Percentiles rank a stretch among this genome's conserved stretches.
Evolutionary conservation across 768 basidiomycete species (phyloP).

Genomic region (Lentinula edodes): DNA sequence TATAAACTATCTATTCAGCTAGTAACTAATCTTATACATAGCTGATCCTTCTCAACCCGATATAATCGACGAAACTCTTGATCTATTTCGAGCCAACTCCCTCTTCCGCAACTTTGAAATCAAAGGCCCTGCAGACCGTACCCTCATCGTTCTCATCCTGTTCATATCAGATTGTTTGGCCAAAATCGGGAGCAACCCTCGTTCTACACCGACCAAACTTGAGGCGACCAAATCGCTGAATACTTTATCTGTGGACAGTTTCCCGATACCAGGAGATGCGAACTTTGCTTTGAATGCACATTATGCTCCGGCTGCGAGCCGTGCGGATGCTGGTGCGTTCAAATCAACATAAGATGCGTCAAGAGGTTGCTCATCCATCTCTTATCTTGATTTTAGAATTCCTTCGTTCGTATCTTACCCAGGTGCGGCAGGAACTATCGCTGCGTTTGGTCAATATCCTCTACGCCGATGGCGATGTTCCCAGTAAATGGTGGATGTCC

Average conservation of each 20-base stretch:
- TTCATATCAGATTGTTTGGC: conserved; percentile 96
- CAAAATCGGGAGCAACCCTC: conserved; percentile 66
- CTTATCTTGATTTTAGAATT: conserved; percentile 48
- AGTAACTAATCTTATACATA: conserved; percentile 22
- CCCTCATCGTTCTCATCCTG: conserved; percentile 95
- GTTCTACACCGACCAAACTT: conserved; percentile 65
- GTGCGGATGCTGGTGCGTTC: conserved; percentile 73
- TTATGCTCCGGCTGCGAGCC: conserved; percentile 73
- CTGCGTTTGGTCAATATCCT: conserved; percentile 80
- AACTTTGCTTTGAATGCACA: conserved; percentile 91
- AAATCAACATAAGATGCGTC: background rate
- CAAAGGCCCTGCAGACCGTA: conserved; percentile 94
- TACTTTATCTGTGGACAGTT: conserved; percentile 89
- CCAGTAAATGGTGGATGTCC: conserved; percentile 99
- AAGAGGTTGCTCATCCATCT: background rate
- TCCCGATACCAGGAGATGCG: conserved; percentile 93
- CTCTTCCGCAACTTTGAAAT: conserved; percentile 99
- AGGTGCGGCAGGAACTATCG: conserved; percentile 90
- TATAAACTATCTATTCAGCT: conserved; percentile 9
- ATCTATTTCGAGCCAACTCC: conserved; percentile 97
- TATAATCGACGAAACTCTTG: conserved; percentile 92
- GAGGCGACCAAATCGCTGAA: conserved; percentile 87
- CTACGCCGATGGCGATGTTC: conserved; percentile 90
- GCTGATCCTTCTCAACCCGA: conserved; percentile 78
- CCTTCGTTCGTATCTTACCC: conserved; percentile 85